Conservation (phyloP, 2,329 filamentous ascomycete genomes). For the Xylaria sp. region DNA sequence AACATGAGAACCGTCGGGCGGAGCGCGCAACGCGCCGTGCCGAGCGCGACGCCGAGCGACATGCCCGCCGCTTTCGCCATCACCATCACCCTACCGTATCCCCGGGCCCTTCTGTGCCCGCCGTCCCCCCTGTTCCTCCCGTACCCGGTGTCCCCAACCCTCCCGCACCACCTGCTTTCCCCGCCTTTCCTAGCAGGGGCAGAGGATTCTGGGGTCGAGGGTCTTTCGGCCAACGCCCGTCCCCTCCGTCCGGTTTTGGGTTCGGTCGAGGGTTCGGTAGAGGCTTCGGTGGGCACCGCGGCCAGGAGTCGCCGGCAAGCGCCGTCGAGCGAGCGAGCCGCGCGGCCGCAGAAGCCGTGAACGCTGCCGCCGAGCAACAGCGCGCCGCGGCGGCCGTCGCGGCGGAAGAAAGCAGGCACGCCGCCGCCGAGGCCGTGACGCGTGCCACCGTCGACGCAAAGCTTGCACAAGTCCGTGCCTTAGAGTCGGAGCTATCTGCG, state of each 20-base stretch:
- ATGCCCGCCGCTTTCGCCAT: constrained; percentile 20
- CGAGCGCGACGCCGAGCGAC: constrained; percentile 28
- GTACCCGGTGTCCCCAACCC: background rate
- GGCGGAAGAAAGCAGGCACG: constrained; percentile 1
- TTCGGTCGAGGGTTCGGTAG: constrained; percentile 4
- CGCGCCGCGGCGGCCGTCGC: constrained; percentile 2
- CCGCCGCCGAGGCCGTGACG: constrained; percentile 2
- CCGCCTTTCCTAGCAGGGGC: background rate
- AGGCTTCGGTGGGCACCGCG: background rate
- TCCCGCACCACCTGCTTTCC: background rate
- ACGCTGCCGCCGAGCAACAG: background rate
- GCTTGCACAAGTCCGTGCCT: constrained; percentile 15
- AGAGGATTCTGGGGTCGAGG: constrained; percentile 14
- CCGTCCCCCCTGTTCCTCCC: background rate
- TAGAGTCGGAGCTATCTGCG: constrained; percentile 22
- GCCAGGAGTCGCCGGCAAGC: background rate
- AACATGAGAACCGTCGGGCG: constrained; percentile 12
- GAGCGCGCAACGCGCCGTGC: constrained; percentile 23
- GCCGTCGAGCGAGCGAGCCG: constrained; percentile 14
- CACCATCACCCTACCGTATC: background rate
- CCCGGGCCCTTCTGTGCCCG: constrained; percentile 2
- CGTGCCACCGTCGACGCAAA: constrained; percentile 18
- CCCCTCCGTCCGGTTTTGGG: background rate
- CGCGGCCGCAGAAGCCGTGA: constrained; percentile 9
- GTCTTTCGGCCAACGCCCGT: constrained; percentile 1